Evolutionary conservation across 257 asterid species (phyloP).

Genomic region (Ilex aquifolium): DNA sequence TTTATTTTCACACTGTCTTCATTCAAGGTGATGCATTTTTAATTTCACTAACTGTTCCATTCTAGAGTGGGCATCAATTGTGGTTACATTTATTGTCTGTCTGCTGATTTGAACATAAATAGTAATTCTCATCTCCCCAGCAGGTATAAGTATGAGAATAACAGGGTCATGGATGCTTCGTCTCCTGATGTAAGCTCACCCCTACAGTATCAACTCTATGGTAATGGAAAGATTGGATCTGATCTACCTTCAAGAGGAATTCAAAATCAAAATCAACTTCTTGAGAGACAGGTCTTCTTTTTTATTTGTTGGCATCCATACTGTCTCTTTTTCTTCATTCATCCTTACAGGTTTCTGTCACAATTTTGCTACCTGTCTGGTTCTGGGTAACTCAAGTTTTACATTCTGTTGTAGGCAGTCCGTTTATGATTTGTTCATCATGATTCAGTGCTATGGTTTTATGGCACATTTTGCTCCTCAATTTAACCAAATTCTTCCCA

Average conservation of each 20-base stretch:
- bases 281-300: conserved; percentile 88
- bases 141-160: conserved; percentile 94
- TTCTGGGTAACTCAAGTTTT: too few relatives aligned
- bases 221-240: conserved; percentile 75
- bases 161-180: conserved; percentile 82
- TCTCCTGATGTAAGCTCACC: conserved; percentile 86
- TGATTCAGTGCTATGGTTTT: background rate
- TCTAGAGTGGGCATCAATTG: background rate
- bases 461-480: background rate
- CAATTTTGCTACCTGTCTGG: background rate
- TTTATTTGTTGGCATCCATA: background rate
- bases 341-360: too few relatives aligned
- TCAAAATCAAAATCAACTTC: conserved; percentile 94
- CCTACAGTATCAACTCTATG: conserved; percentile 84
- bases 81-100: background rate
- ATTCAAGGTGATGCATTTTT: too few relatives aligned
- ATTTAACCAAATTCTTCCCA: too few relatives aligned
- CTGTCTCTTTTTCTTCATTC: background rate
- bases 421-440: too few relatives aligned
- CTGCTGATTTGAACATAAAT: background rate
- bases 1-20: too few relatives aligned
- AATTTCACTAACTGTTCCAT: too few relatives aligned
- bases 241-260: conserved; percentile 82
- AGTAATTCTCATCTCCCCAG: conserved; percentile 3
- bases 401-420: too few relatives aligned